phyloP scores from a whole-genome alignment of 2,329 filamentous ascomycete genomes.

The Juglanconis sp. region DNA sequence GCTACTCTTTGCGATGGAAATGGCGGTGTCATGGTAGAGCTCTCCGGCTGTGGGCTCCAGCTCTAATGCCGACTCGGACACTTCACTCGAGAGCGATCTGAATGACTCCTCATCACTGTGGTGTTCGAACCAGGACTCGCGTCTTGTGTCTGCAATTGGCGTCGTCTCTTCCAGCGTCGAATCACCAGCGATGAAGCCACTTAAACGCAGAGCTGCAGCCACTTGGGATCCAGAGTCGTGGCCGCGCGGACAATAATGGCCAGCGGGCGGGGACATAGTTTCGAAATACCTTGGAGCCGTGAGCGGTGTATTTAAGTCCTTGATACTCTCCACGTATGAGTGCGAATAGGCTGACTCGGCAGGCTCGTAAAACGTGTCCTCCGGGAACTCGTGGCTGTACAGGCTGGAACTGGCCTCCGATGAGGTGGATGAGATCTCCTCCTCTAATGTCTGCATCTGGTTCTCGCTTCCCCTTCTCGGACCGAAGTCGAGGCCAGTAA shows the following conservation, averaged over 20 bases:
- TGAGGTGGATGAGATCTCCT: conserved; percentile 20
- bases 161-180: background rate
- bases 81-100: background rate
- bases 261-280: background rate
- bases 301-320: background rate
- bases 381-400: conserved; percentile 18
- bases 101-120: background rate
- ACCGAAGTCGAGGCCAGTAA: conserved; percentile 38
- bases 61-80: background rate
- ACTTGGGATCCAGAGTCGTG: background rate
- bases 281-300: background rate
- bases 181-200: background rate
- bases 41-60: conserved; percentile 5
- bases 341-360: background rate
- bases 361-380: conserved; percentile 18
- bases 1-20: conserved; percentile 1
- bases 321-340: background rate
- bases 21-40: conserved; percentile 5
- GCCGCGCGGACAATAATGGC: background rate
- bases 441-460: background rate
- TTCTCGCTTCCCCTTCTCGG: conserved; percentile 13
- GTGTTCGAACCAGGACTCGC: background rate
- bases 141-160: background rate
- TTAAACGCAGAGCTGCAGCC: background rate
- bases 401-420: conserved; percentile 15